phyloP scores from a whole-genome alignment of 2,329 filamentous ascomycete genomes.

The Polychaeton citri region DNA sequence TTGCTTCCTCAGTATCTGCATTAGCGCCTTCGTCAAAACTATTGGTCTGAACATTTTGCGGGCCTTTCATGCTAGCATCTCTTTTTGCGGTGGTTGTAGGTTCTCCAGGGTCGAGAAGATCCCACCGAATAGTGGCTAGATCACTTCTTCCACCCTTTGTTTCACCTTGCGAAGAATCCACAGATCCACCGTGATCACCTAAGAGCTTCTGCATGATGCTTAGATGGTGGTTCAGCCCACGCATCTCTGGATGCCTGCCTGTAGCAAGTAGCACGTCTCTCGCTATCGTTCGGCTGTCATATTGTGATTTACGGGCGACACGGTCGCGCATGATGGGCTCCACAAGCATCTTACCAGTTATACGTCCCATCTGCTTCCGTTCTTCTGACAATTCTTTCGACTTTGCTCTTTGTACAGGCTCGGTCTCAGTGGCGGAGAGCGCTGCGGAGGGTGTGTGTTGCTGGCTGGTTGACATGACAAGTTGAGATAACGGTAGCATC shows the following conservation, averaged over 20 bases:
- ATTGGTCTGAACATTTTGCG: not conserved
- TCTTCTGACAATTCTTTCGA: constrained; percentile 15
- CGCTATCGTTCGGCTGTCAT: constrained; percentile 50
- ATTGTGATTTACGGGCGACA: constrained; percentile 36
- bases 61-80: not conserved
- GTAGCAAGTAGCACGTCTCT: constrained; percentile 49
- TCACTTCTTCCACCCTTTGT: constrained; percentile 26
- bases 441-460: not conserved
- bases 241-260: constrained; percentile 47
- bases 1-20: constrained; percentile 18
- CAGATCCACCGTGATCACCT: constrained; percentile 19
- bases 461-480: not conserved
- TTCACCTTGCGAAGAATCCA: constrained; percentile 20
- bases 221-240: constrained; percentile 47
- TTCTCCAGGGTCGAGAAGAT: constrained; percentile 44
- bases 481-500: not conserved
- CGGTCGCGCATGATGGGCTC: constrained; percentile 34
- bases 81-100: constrained; percentile 13
- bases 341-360: constrained; percentile 24
- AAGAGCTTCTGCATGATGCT: constrained; percentile 26
- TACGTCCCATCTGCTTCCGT: constrained; percentile 15
- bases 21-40: constrained; percentile 19
- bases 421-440: too few relatives aligned
- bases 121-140: constrained; percentile 47
- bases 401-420: constrained; percentile 4